Evolutionary conservation across 176 grass and related monocot genomes (phyloP).

Genomic region (Microstegium vimineum): DNA sequence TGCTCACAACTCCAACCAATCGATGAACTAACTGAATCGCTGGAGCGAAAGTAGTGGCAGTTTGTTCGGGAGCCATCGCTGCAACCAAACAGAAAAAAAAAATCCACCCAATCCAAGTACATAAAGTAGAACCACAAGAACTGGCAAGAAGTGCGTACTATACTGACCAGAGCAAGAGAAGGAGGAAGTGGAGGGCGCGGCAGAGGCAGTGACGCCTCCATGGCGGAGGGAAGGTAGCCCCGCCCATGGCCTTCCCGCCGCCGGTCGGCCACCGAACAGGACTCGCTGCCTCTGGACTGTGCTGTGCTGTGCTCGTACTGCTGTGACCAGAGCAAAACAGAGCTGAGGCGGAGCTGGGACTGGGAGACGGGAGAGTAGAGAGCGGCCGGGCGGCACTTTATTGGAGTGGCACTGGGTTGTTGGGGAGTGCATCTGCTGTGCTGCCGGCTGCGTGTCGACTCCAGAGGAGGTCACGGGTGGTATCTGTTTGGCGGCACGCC

Average conservation of each 20-base stretch:
- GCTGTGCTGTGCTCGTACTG: not conserved
- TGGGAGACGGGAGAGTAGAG: not conserved
- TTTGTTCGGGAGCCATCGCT: not conserved
- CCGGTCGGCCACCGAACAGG: not conserved
- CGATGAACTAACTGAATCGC: not conserved
- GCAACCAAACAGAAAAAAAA: not conserved
- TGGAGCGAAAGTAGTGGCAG: not conserved
- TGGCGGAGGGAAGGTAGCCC: not conserved
- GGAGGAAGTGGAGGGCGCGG: not conserved
- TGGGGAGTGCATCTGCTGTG: not conserved
- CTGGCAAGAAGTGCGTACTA: not conserved
- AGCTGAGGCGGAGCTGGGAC: not conserved
- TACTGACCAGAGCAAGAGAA: constrained; percentile 30
- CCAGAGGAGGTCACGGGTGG: not conserved
- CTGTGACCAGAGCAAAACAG: not conserved
- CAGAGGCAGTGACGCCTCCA: constrained; percentile 3
- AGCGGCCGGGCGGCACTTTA: not conserved
- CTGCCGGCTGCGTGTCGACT: not conserved
- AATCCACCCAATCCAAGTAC: not conserved
- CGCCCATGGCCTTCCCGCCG: not conserved
- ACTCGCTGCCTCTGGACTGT: not conserved
- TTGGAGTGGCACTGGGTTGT: not conserved
- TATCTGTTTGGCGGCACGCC: not conserved
- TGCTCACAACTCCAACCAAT: not conserved
- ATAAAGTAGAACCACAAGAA: not conserved